Conservation (phyloP, 2,329 filamentous ascomycete genomes). For the Xenoacremonium recifei region DNA sequence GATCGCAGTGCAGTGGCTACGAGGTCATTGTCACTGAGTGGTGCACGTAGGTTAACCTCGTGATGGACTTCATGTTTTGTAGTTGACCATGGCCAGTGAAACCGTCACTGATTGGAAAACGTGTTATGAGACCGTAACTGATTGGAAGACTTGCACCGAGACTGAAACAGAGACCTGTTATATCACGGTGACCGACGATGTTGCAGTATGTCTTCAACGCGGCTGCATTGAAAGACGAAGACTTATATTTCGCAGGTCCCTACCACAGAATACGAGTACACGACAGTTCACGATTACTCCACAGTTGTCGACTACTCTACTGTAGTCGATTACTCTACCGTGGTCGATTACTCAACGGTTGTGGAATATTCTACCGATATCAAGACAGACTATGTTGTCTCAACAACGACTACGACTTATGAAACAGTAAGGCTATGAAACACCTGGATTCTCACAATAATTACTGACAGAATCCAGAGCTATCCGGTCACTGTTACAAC, state of each 20-base stretch:
- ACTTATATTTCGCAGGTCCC: neutral
- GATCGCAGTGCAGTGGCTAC: too few relatives aligned
- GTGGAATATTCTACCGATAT: constrained; percentile 1
- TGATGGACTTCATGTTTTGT: too few relatives aligned
- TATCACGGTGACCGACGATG: neutral
- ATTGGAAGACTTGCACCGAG: neutral
- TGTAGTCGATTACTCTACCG: neutral
- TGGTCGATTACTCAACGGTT: neutral
- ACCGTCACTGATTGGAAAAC: too few relatives aligned
- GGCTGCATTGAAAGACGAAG: neutral
- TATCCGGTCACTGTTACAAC: constrained; percentile 1
- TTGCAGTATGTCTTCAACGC: neutral
- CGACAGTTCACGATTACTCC: neutral
- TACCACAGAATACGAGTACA: neutral
- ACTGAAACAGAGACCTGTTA: neutral
- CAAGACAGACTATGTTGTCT: neutral
- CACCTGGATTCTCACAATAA: too few relatives aligned
- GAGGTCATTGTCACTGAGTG: too few relatives aligned
- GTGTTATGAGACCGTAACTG: neutral
- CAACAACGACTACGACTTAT: constrained; percentile 1
- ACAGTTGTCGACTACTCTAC: neutral
- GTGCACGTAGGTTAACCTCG: too few relatives aligned
- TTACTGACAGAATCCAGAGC: neutral
- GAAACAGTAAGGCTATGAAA: constrained; percentile 2
- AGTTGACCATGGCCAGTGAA: too few relatives aligned